Base-by-base conservation (phyloP, 208 protist species). In the Leishmania lainsoni region DNA sequence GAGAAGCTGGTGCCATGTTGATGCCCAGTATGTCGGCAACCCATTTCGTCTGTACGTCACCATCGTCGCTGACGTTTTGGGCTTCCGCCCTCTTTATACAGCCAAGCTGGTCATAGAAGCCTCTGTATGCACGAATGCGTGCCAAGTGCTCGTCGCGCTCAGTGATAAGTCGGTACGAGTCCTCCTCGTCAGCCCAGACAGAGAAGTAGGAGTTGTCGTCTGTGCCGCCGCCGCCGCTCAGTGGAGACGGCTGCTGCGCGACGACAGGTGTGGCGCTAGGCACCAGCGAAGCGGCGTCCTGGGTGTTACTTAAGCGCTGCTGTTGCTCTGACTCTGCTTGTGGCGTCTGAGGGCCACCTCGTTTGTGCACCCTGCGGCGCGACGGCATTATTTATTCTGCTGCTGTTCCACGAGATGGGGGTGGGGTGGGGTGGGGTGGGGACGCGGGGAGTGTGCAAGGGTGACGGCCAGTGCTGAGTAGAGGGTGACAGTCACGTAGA, bases 101-200 rank as follows among this genome's bases (percentile, higher is more conserved):
- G 14, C 61, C 76, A 1, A 79, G 61, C n/a, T 32, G 35, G 39
- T 81, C 81, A 77, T 73, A 74, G 77, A 85, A 85, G 70, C 81
- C 76, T 26, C 61, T 81, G 81, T 81, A 85, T 52, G 70, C 76
- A 35, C 76, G 77, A 58, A 79, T 81, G 42, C 85, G 80, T 8
- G 48, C 69, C 59, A 75, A 75, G 63, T 81, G 81, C 75, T 88
- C 81, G 75, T 81, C 85, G 59, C 75, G 79, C 75, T 70, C 77
- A 17, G 70, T 39, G 58, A 83, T 61, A 0, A 88, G 39, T 5
- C 85, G 85, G 54, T 76, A 78, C 5, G 85, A 85, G 75, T 85
- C 77, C 48, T 88, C 85, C 42, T 85, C 85, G 68, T 85, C 85
- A 5, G 74, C 35, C 6, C 83, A 75, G 51, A 81, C 81, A 26